Evolutionary conservation across 2,329 filamentous ascomycete genomes (phyloP).

Genomic region (Diaporthe longicolla): DNA sequence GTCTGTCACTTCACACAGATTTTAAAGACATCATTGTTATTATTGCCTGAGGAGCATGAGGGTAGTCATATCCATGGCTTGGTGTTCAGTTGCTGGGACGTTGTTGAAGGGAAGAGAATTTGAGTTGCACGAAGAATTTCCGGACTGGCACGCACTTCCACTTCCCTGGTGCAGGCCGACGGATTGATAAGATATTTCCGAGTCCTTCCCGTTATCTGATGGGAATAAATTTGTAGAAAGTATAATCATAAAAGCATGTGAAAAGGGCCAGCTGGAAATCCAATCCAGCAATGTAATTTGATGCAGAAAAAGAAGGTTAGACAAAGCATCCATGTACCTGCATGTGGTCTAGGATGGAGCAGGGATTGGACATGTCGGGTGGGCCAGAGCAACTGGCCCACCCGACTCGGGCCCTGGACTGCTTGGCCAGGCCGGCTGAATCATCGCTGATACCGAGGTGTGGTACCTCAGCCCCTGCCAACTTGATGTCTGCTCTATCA

Average conservation of each 20-base stretch:
- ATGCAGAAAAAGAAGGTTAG: neutral
- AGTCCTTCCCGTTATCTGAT: neutral
- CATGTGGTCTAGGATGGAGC: neutral
- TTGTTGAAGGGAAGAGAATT: neutral
- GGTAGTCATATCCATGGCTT: neutral
- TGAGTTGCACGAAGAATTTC: neutral
- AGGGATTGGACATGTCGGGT: neutral
- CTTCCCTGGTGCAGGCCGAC: neutral
- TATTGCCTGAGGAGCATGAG: neutral
- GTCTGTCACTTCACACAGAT: neutral
- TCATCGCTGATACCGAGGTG: neutral
- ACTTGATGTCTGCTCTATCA: neutral
- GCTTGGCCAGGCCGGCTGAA: neutral
- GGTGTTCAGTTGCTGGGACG: neutral
- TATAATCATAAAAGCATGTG: slow-evolving; percentile 18
- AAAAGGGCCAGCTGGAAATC: neutral
- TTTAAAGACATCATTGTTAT: neutral
- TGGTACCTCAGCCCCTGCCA: neutral
- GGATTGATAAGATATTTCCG: neutral
- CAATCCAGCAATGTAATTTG: slow-evolving; percentile 1
- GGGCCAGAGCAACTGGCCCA: neutral
- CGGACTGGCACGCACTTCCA: neutral
- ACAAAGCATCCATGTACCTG: slow-evolving; percentile 5
- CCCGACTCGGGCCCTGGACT: neutral
- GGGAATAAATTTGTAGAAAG: neutral